Base-by-base conservation (phyloP, 352 stramenopile genomes). In the Elongisporangium undulatum region DNA sequence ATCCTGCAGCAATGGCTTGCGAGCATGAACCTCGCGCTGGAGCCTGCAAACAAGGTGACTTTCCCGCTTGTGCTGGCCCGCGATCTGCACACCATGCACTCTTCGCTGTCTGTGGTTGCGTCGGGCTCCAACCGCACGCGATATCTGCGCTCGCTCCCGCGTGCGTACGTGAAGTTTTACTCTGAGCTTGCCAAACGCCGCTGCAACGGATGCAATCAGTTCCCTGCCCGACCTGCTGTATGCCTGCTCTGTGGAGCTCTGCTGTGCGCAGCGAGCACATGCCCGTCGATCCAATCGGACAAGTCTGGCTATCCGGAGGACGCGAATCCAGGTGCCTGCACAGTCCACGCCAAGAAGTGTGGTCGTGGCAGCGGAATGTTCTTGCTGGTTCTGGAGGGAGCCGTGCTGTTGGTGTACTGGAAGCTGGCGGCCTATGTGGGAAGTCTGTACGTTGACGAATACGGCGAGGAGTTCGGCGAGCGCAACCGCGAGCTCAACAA, bases 391-490 rank as follows among this genome's bases (percentile, higher is more conserved):
- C 68, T 95, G 16, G 86, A 95, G 68, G 86, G 86, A 20, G 85
- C 84, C 2, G 86, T 94, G 63, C 59, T 95, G 61, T 74, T 95
- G 17, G 83, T 95, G 59, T 93, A 92, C 58, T 92, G 84, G 77
- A 95, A 95, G 63, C 61, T 95, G 49, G 85, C 86, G 1, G 83
- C 86, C 12, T 95, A 92, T 49, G 84, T 92, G 4, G 77, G 79
- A 38, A 94, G 84, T 57, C 60, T 94, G 54, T 95, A 94, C 53
- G 82, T 95, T 58, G 86, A 95, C 65, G 86, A 93, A 65, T 94
- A 95, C 62, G 86, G 86, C 26, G 86, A 95, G 65, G 86, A 92
- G 59, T 94, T 94, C 75, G 85, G 86, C 38, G 86, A 95, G 53
- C 79, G 80, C 51, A 91, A 93, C 53, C 82, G 80, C 45, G 82